phyloP scores from a whole-genome alignment of 208 protist species.

The Trypanosoma brucei region DNA sequence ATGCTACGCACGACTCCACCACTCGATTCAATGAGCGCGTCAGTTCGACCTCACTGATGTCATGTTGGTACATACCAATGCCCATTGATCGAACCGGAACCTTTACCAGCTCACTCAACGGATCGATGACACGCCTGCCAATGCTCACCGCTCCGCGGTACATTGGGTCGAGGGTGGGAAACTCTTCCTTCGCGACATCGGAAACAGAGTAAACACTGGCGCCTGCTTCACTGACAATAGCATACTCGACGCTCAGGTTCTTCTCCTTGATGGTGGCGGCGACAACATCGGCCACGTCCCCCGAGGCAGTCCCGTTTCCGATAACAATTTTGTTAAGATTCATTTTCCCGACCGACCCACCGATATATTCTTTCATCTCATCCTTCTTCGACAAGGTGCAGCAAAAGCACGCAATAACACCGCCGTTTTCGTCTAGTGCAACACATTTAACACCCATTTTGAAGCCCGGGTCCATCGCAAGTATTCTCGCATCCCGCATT shows the following conservation, averaged over 20 bases:
- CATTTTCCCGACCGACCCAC: constrained; percentile 36
- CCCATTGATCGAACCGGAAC: constrained; percentile 84
- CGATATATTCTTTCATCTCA: constrained; percentile 59
- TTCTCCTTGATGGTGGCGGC: constrained; percentile 41
- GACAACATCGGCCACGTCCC: constrained; percentile 45
- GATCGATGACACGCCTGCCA: constrained; percentile 85
- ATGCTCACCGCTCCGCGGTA: constrained; percentile 85
- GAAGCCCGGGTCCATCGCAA: constrained; percentile 85
- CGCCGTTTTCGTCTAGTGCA: constrained; percentile 63
- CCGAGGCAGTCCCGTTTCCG: constrained; percentile 81
- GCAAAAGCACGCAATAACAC: constrained; percentile 61
- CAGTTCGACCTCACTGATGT: constrained; percentile 71
- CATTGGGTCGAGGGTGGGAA: constrained; percentile 64
- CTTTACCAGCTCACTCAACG: constrained; percentile 87
- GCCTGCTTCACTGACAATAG: constrained; percentile 79
- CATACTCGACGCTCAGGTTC: constrained; percentile 62
- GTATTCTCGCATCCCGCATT: constrained; percentile 46
- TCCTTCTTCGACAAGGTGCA: constrained; percentile 59
- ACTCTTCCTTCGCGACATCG: constrained; percentile 68
- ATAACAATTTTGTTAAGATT: constrained; percentile 80
- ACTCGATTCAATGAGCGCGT: constrained; percentile 44
- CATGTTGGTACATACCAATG: constrained; percentile 91
- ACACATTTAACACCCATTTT: constrained; percentile 83
- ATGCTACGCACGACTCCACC: constrained; percentile 71
- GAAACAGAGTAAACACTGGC: constrained; percentile 83